A percentile compares a stretch with the other conserved stretches of the same genome.
Conservation (phyloP, 2,329 filamentous ascomycete genomes). For the Mycogone perniciosa region DNA sequence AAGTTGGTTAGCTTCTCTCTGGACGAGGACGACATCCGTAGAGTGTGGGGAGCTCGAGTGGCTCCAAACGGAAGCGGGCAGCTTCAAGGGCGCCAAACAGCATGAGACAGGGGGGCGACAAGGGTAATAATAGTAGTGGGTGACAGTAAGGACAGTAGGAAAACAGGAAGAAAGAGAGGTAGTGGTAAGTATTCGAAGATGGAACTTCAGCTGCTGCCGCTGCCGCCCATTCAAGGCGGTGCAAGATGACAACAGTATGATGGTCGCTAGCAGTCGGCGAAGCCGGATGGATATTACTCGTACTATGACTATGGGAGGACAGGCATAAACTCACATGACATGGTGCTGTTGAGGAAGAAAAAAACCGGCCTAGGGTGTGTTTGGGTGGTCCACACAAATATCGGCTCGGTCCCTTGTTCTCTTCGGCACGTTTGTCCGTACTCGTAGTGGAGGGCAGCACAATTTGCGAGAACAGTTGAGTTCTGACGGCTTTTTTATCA, state of each 20-base stretch:
- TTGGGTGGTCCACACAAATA: too few species aligned
- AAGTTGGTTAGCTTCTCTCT: constrained; percentile 11
- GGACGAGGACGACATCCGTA: constrained; percentile 10
- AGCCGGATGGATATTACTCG: not conserved
- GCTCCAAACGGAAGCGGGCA: constrained; percentile 6
- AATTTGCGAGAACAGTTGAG: too few species aligned
- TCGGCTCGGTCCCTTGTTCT: too few species aligned
- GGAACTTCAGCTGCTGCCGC: too few species aligned
- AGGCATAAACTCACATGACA: not conserved
- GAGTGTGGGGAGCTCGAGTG: not conserved
- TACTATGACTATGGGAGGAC: not conserved
- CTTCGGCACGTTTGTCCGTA: too few species aligned
- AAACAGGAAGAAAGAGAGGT: not conserved
- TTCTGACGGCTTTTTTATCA: too few species aligned
- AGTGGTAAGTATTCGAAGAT: too few species aligned
- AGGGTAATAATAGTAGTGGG: not conserved
- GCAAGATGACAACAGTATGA: too few species aligned
- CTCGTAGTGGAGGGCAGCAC: too few species aligned
- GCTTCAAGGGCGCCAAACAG: constrained; percentile 4
- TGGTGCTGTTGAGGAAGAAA: not conserved
- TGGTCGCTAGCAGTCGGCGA: not conserved
- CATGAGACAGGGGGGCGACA: constrained; percentile 7
- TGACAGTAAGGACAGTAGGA: not conserved
- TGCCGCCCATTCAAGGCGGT: too few species aligned
- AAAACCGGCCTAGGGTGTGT: too few species aligned